Evolutionary conservation across 2,329 filamentous ascomycete species (phyloP).

Genomic region (Fusarium guadeloupense): DNA sequence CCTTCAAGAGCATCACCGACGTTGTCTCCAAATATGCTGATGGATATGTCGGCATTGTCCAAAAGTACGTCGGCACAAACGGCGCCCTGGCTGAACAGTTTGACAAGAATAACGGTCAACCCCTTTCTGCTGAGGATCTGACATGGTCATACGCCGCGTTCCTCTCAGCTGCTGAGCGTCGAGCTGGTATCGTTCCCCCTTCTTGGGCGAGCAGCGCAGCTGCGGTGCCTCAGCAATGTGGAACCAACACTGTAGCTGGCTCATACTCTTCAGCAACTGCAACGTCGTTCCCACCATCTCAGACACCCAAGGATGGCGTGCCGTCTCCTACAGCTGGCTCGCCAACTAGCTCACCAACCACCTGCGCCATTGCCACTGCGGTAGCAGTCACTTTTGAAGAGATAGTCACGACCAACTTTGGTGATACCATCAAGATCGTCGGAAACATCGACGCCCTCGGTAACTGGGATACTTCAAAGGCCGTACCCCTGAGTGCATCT

Average conservation of each 20-base stretch:
- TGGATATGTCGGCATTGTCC: slow-evolving; percentile 69
- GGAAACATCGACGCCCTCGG: slow-evolving; percentile 70
- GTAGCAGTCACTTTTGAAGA: slow-evolving; percentile 72
- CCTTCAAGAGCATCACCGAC: slow-evolving; percentile 64
- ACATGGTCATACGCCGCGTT: slow-evolving; percentile 81
- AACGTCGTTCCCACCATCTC: slow-evolving; percentile 59
- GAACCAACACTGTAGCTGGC: slow-evolving; percentile 56
- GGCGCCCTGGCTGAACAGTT: slow-evolving; percentile 77
- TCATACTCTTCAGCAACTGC: slow-evolving; percentile 61
- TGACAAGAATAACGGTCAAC: slow-evolving; percentile 60
- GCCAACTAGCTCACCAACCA: slow-evolving; percentile 44
- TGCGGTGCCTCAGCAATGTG: slow-evolving; percentile 60
- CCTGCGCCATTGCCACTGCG: slow-evolving; percentile 53
- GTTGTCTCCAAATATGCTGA: slow-evolving; percentile 68
- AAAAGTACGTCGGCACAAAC: slow-evolving; percentile 67
- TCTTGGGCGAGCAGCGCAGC: slow-evolving; percentile 63
- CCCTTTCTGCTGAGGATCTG: slow-evolving; percentile 71
- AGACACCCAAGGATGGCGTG: slow-evolving; percentile 54
- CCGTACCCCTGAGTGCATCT: slow-evolving; percentile 65
- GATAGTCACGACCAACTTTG: slow-evolving; percentile 64
- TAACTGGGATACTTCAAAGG: slow-evolving; percentile 66
- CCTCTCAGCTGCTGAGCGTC: slow-evolving; percentile 68
- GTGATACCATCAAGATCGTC: slow-evolving; percentile 72
- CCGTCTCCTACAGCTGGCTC: slow-evolving; percentile 44
- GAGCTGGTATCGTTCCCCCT: slow-evolving; percentile 63